These are phyloP conservation scores for Penicillium fimorum DNA, from an alignment of 495 filamentous ascomycete species.

Conservation along the genomic window DNA sequence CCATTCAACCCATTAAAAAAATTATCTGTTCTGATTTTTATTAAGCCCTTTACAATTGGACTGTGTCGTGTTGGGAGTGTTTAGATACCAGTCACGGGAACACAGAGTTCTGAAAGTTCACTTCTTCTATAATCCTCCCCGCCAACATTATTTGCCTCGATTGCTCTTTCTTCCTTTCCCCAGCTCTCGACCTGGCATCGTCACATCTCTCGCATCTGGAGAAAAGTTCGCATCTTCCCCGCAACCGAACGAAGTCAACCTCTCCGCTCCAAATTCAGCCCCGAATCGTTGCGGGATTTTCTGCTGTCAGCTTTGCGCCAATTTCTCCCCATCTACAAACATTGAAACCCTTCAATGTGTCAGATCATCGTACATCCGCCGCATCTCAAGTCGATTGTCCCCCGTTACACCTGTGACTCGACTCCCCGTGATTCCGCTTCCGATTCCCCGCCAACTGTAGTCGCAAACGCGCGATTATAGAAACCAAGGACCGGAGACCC, in stretches of 20 bases:
- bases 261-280: constrained; percentile 28
- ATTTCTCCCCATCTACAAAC: background rate
- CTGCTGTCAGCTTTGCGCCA: constrained; percentile 20
- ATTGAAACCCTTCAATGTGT: constrained; percentile 28
- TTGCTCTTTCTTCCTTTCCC: constrained; percentile 5
- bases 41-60: constrained; percentile 16
- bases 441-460: constrained; percentile 22
- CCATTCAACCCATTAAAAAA: background rate
- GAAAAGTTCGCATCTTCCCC: constrained; percentile 24
- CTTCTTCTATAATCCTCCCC: constrained; percentile 15
- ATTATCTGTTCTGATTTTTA: too few relatives aligned
- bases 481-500: constrained; percentile 8
- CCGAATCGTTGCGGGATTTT: constrained; percentile 31
- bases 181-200: background rate
- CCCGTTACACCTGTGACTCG: constrained; percentile 28
- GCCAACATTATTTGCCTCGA: constrained; percentile 10
- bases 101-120: constrained; percentile 15
- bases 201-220: background rate
- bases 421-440: constrained; percentile 14
- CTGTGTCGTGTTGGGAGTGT: constrained; percentile 18
- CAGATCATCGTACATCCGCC: constrained; percentile 15
- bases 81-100: constrained; percentile 34
- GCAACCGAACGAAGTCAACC: constrained; percentile 25
- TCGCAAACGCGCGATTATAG: constrained; percentile 30
- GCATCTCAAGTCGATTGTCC: constrained; percentile 27